Conservation (phyloP, 2,329 filamentous ascomycete species). For the Proliferodiscus dingleyae region DNA sequence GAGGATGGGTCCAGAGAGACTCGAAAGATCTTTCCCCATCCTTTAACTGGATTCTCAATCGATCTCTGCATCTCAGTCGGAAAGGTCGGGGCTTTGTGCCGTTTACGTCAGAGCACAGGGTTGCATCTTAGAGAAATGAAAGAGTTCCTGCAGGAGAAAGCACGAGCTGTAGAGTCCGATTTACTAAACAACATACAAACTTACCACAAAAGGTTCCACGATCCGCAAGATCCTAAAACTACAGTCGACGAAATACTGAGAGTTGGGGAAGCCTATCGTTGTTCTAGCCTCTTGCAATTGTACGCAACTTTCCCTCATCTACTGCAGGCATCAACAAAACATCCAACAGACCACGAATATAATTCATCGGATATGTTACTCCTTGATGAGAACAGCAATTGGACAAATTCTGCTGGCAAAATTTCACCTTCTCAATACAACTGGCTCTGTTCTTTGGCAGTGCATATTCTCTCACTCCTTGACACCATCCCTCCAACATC, state of each 20-base stretch:
- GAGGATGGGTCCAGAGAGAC: background rate
- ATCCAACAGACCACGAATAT: background rate
- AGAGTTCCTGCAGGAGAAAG: conserved; percentile 1
- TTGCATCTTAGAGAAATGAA: background rate
- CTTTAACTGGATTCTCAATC: conserved; percentile 8
- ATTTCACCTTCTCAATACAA: conserved; percentile 5
- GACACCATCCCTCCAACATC: conserved; percentile 7
- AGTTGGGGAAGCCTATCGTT: conserved; percentile 11
- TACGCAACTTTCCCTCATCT: conserved; percentile 7
- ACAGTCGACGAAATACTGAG: conserved; percentile 7
- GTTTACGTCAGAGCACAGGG: background rate
- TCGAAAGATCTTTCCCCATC: conserved; percentile 3
- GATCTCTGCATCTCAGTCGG: conserved; percentile 3
- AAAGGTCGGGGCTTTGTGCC: conserved; percentile 8
- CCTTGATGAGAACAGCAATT: background rate
- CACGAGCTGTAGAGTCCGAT: conserved; percentile 1
- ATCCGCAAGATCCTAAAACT: conserved; percentile 7
- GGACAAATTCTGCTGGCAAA: background rate
- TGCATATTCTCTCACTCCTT: conserved; percentile 7
- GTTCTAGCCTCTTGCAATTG: conserved; percentile 9
- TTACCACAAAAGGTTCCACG: conserved; percentile 1
- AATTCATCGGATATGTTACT: background rate
- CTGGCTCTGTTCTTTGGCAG: conserved; percentile 1
- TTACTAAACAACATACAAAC: background rate
- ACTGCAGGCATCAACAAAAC: conserved; percentile 2